These are phyloP conservation scores for Madurella fahalii DNA, from an alignment of 2,329 filamentous ascomycete species.

Conservation along the genomic window DNA sequence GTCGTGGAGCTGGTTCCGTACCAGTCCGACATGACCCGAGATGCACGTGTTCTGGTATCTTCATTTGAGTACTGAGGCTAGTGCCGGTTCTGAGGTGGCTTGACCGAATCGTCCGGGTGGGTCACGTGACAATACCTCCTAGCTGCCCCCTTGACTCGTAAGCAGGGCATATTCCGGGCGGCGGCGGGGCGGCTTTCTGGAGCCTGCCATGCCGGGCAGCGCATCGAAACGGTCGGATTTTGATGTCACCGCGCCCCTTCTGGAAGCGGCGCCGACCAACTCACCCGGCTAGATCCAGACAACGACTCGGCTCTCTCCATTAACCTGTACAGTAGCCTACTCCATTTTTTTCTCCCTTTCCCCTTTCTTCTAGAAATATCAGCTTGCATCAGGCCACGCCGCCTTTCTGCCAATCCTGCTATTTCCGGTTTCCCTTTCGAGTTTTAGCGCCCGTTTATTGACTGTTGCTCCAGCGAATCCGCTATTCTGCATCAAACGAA, in stretches of 20 bases:
- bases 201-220: too few relatives aligned
- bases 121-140: constrained; percentile 15
- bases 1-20: background rate
- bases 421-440: constrained; percentile 1
- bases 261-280: constrained; percentile 6
- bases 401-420: constrained; percentile 5
- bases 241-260: constrained; percentile 25
- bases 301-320: background rate
- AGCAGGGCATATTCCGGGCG: constrained; percentile 2
- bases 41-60: background rate
- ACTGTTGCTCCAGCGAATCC: background rate
- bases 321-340: background rate
- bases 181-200: too few relatives aligned
- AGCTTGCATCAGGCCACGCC: background rate
- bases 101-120: too few relatives aligned
- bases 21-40: background rate
- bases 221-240: constrained; percentile 23
- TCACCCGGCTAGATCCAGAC: constrained; percentile 1
- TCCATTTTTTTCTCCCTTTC: background rate
- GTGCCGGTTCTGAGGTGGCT: too few relatives aligned
- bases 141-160: constrained; percentile 17
- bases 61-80: background rate
- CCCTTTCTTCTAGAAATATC: background rate
- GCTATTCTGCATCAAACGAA: background rate
- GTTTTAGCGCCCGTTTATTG: background rate